These are phyloP conservation scores for Amanita muscaria DNA, from an alignment of 768 basidiomycete species.

Conservation along the genomic window DNA sequence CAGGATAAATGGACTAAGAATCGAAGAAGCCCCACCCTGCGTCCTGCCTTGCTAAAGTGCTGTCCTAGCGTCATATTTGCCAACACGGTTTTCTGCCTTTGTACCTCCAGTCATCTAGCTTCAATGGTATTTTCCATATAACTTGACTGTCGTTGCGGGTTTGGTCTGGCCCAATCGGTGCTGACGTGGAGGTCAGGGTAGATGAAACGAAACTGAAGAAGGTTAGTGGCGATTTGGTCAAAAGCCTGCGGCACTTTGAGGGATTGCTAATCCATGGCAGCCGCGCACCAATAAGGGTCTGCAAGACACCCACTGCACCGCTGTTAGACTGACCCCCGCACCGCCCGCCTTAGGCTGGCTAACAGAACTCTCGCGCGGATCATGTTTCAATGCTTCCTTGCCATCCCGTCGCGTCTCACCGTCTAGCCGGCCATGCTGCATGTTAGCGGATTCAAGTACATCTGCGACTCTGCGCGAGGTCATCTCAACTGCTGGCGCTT, in stretches of 20 bases:
- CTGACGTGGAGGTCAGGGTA: conserved; percentile 29
- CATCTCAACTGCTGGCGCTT: conserved; percentile 12
- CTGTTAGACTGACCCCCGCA: conserved; percentile 92
- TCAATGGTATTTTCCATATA: conserved; percentile 92
- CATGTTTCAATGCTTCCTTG: conserved; percentile 80
- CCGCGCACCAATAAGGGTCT: conserved; percentile 86
- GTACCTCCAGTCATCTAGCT: conserved; percentile 84
- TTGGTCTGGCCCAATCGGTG: conserved; percentile 94
- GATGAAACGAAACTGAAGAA: not conserved
- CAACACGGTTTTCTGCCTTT: conserved; percentile 88
- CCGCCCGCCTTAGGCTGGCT: conserved; percentile 97
- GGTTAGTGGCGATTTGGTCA: conserved; percentile 76
- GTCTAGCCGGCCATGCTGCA: conserved; percentile 87
- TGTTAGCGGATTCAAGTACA: conserved; percentile 72
- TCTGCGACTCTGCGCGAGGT: conserved; percentile 64
- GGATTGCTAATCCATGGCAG: too few species aligned
- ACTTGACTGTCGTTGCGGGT: conserved; percentile 85
- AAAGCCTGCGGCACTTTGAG: conserved; percentile 84
- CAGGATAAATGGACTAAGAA: too few species aligned
- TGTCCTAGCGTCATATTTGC: conserved; percentile 92
- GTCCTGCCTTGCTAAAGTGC: conserved; percentile 79
- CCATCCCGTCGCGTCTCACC: conserved; percentile 97
- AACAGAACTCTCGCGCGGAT: conserved; percentile 94
- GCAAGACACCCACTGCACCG: conserved; percentile 91
- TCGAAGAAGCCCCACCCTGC: too few species aligned